Conservation (phyloP, 2,329 filamentous ascomycete genomes). For the Aspergillus neotritici region DNA sequence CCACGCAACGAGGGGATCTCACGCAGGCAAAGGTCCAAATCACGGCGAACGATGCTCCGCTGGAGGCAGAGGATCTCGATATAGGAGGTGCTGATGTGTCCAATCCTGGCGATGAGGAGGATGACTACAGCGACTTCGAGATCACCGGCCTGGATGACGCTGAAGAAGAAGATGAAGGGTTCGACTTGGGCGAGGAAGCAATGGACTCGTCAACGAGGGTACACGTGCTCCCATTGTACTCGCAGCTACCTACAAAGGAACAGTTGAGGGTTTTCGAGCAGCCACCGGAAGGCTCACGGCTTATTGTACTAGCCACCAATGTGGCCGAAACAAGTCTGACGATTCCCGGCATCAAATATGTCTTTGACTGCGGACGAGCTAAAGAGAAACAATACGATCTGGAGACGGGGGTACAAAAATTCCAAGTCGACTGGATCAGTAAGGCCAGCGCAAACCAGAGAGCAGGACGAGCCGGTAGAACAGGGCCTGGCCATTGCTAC, state of each 20-base stretch:
- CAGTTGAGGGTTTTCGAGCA: conserved; percentile 87
- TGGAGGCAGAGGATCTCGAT: conserved; percentile 84
- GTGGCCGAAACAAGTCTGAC: conserved; percentile 96
- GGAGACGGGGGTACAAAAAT: conserved; percentile 88
- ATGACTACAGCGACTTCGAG: conserved; percentile 53
- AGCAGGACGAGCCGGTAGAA: conserved; percentile 89
- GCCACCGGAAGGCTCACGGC: conserved; percentile 72
- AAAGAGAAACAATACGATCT: conserved; percentile 89
- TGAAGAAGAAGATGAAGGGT: conserved; percentile 60
- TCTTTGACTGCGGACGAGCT: conserved; percentile 87
- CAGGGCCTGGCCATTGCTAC: conserved; percentile 93
- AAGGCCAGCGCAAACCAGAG: conserved; percentile 92
- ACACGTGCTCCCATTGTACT: conserved; percentile 90
- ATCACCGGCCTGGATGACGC: conserved; percentile 57
- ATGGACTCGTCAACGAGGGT: conserved; percentile 61
- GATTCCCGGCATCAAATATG: conserved; percentile 89
- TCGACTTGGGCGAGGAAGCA: conserved; percentile 59
- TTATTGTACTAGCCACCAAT: conserved; percentile 90
- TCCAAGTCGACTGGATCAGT: conserved; percentile 93
- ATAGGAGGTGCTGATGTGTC: conserved; percentile 56
- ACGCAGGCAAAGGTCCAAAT: conserved; percentile 66
- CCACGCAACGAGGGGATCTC: conserved; percentile 43
- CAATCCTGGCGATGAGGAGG: conserved; percentile 48
- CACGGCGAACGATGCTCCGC: conserved; percentile 67
- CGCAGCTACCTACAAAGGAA: conserved; percentile 80